Base-by-base conservation (phyloP, 176 grass and related monocot genomes). In the Olyra latifolia region DNA sequence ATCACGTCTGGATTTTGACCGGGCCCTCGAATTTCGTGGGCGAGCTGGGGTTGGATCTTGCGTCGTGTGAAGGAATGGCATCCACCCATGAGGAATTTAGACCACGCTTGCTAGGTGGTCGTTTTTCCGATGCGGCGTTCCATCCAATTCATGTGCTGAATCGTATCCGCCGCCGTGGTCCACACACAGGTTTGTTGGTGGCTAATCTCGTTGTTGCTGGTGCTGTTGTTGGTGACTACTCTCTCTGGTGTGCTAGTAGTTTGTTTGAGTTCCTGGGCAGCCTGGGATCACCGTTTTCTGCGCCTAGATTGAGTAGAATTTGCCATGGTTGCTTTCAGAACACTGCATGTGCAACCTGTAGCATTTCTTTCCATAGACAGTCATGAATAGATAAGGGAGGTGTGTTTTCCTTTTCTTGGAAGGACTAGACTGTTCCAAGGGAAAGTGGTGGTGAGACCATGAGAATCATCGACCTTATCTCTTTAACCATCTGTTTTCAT, bases 1-100 rank as follows among this genome's bases (percentile, higher is more conserved):
- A 56, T 83, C 86, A 42, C 59, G 41, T 59, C 66, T 13, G 55
- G 15, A 53, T 77, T 79, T 83, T 42, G 61, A 60, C 25, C 4
- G 10, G 14, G 44, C 7, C 15, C 0, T 52, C 40, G 7, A 62
- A 35, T 35, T 35, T 19, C 27, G 44, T 15, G 22, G n/a, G 6
- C 19, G 58, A 27, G n/a, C n/a, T 42, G 52, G 16, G 32, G 20
- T 28, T 11, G 45, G 60, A 57, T 83, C 48, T 27, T 11, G 16
- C 12, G 48, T 17, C 44, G 85, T 25, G 7, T 5, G 56, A 58
- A 58, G 4, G 20, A 64, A 47, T 76, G 67, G 7, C 2, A n/a
- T 5, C 9, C 10, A 1, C 7, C n/a, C 32, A 0, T 4, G 0
- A 25, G 23, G 25, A 25, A 16, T 53, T 29, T 69, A 23, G 42